Evolutionary conservation across 192 early-diverging fungal species (phyloP), one percentile per base, ranked within the genome.

Genomic region (Backusella macrospora): DNA sequence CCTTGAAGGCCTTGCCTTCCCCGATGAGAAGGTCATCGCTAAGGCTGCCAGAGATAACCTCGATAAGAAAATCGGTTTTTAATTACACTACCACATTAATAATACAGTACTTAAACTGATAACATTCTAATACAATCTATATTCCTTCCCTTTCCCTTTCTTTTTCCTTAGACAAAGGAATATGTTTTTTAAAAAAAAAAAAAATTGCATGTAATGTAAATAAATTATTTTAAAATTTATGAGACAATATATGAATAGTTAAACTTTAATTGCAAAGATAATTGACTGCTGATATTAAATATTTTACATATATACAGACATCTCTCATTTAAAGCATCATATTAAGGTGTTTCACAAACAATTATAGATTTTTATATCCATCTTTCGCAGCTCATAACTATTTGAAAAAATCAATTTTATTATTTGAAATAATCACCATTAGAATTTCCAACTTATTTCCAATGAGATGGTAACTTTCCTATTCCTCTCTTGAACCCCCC

Each of bases 1-100:
- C 91, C 89, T 99, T 69, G 98, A 99, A 85, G 79, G 75, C n/a
- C 89, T 93, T 48, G 85, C 93, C 64, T 91, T 97, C 80, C 98
- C 98, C 62, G 89, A 90, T 70, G 84, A 89, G 38, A 87, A 93
- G 76, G 86, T 90, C 78, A 95, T 99, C 76, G 89, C 89, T 76
- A 92, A 92, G 77, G 90, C 92, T 67, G 89, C 90, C 71, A 85
- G 87, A 87, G 90, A 92, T 73, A 85, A 82, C 59, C 80, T 94
- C 13, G 72, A 82, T 38, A 81, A 78, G 73, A 81, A 81, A 76
- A 71, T 79, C 45, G 72, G 72, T 45, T 55, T 63, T 23, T 73
- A 73, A 63, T 34, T 26, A 40, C 10, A 3, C 6, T 42, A 65
- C 37, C 42, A 37, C 8, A 65, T n/a, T 65, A 65, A 9, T 39